Conservation (phyloP, 1,284 basidiomycete genomes). For the Leccinum subrobustum region DNA sequence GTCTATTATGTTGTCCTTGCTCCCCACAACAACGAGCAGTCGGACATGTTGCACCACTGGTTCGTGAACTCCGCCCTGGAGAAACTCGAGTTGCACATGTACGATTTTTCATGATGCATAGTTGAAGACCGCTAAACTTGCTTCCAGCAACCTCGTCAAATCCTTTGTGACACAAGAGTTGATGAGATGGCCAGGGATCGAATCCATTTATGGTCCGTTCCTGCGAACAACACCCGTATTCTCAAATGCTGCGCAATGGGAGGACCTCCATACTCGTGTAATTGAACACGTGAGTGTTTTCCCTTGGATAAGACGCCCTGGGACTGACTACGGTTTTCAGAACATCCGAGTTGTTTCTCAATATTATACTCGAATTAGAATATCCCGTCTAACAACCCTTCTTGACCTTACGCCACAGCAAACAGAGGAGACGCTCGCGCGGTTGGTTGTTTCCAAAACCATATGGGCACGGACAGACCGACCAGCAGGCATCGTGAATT, state of each 20-base stretch:
- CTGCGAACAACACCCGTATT: constrained; percentile 85
- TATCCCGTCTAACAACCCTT: constrained; percentile 80
- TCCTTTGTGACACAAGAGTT: constrained; percentile 95
- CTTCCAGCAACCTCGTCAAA: constrained; percentile 85
- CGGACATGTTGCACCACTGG: constrained; percentile 91
- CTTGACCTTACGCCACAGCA: constrained; percentile 82
- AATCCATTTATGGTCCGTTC: constrained; percentile 84
- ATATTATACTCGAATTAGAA: constrained; percentile 94
- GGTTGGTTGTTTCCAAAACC: constrained; percentile 88
- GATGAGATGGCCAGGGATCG: constrained; percentile 99
- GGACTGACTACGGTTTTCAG: constrained; percentile 42
- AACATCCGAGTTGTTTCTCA: constrained; percentile 94
- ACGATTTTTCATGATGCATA: constrained; percentile 34
- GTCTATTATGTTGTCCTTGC: constrained; percentile 94
- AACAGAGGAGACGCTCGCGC: constrained; percentile 87
- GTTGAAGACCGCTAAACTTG: constrained; percentile 7
- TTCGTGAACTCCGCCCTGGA: constrained; percentile 77
- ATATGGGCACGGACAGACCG: constrained; percentile 95
- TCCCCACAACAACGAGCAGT: constrained; percentile 96
- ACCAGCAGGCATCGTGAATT: constrained; percentile 86
- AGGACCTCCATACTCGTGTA: constrained; percentile 93
- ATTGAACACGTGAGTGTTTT: constrained; percentile 85
- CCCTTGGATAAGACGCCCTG: no score
- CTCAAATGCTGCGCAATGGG: constrained; percentile 81
- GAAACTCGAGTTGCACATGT: constrained; percentile 88